Evolutionary conservation across 192 early-diverging fungal species (phyloP), one percentile per base, ranked within the genome.

Genomic region (Mortierella claussenii): DNA sequence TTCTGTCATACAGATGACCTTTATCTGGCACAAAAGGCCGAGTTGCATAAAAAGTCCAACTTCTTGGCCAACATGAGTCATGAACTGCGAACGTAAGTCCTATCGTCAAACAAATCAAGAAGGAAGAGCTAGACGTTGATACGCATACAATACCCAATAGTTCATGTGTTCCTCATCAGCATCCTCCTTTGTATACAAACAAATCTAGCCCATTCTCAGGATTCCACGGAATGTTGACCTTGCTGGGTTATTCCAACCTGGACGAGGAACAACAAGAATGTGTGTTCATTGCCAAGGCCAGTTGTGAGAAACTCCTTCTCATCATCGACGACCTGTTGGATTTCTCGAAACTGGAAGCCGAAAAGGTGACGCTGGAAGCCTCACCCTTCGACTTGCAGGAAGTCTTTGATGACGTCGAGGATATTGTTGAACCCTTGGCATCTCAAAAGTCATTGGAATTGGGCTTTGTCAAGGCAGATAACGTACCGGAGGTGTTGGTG

Each of bases 271-370:
- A 85, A 26, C 46, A 65, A 23, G 83, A 85, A 45, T 78, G 78
- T 53, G 83, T 85, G 6, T 48, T 68, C 42, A 85, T 81, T 17
- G 83, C 83, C 30, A 85, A 85, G 30, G 66, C 80, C 28, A 81
- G 79, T 20, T 85, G 83, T 51, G 81, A 85, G 51, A 82, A 81
- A 60, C 44, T 85, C 15, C 47, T 85, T 3, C 56, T 76, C 33
- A 85, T 86, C 37, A 85, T 85, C 56, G 82, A 80, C 40, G 80
- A 74, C 47, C 48, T 60, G 20, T 53, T 64, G 58, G 60, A 90
- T 48, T 87, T 87, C 57, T 85, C 84, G 13, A 88, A 88, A 55
- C 64, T 88, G 46, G 88, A 89, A 53, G 88, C 86, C 6, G 85
- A 86, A 24, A 83, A 85, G 30, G 80, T 88, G 11, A 52, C 58